phyloP scores from a whole-genome alignment of 768 basidiomycete genomes.

The Leccinum variicolor region DNA sequence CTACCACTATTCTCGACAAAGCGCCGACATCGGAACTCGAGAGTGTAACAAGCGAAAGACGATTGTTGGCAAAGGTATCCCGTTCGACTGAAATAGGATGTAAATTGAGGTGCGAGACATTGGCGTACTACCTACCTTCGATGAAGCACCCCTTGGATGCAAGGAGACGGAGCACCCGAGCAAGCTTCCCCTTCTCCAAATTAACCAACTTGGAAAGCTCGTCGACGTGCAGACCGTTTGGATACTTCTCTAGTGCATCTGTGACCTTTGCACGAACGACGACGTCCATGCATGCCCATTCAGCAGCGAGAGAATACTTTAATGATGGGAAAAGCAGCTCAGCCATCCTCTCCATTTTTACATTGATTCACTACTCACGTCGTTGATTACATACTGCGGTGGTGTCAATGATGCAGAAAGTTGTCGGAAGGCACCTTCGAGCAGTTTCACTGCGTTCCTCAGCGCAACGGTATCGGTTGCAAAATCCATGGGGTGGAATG shows the following conservation, averaged over 20 bases:
- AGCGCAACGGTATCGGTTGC: conserved; percentile 16
- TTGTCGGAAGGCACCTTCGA: conserved; percentile 26
- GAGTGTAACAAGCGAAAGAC: conserved; percentile 27
- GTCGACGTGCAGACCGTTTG: neutral
- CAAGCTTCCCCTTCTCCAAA: neutral
- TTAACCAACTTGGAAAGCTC: neutral
- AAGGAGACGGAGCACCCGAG: conserved; percentile 30
- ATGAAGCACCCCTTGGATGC: conserved; percentile 30
- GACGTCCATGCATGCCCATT: conserved; percentile 25
- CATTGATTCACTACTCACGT: conserved; percentile 8
- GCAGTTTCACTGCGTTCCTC: conserved; percentile 24
- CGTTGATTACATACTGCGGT: conserved; percentile 25
- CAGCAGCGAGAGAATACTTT: conserved; percentile 20
- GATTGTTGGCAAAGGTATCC: conserved; percentile 23
- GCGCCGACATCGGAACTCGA: conserved; percentile 9
- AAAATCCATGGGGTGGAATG: conserved; percentile 22
- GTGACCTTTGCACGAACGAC: conserved; percentile 3
- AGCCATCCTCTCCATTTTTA: neutral
- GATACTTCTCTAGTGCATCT: neutral
- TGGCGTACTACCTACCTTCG: conserved; percentile 19
- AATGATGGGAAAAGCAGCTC: neutral
- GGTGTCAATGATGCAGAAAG: conserved; percentile 24
- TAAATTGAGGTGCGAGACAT: neutral
- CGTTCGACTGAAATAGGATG: conserved; percentile 12
- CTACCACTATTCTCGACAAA: conserved; percentile 4